Evolutionary conservation across 305 asterid genomes (phyloP).

Genomic region (Solanum hybrid): DNA sequence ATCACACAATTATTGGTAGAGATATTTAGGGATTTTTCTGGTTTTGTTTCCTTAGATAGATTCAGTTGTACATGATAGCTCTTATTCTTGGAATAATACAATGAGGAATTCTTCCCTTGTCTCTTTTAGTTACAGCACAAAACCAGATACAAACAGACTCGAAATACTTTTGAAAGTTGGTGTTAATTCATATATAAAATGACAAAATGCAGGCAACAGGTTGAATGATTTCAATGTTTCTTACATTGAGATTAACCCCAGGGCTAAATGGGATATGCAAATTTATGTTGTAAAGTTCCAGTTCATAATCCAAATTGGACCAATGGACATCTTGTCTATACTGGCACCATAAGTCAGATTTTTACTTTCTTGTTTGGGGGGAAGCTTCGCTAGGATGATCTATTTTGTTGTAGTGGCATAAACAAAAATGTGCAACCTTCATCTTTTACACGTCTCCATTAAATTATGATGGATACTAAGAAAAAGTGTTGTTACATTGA

Average conservation of each 20-base stretch:
- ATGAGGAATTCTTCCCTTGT: neutral
- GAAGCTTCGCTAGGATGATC: neutral
- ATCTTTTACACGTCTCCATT: neutral
- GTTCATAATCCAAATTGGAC: neutral
- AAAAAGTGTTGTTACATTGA: neutral
- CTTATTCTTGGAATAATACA: neutral
- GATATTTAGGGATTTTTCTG: neutral
- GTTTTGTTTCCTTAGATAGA: neutral
- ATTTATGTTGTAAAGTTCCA: neutral
- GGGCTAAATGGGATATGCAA: neutral
- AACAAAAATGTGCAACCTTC: neutral
- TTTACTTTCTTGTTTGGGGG: neutral
- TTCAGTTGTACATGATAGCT: neutral
- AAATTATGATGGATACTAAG: neutral
- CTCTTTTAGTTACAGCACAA: neutral
- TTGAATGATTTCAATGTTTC: neutral
- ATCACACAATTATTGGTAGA: neutral
- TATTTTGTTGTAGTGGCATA: neutral
- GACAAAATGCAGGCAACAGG: neutral
- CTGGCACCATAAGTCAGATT: neutral
- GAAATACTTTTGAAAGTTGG: neutral
- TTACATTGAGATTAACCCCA: neutral
- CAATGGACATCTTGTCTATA: neutral
- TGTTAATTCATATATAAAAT: neutral
- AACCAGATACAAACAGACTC: neutral